Conservation (phyloP, 805 yeast species). For the Candida taoyuanica region DNA sequence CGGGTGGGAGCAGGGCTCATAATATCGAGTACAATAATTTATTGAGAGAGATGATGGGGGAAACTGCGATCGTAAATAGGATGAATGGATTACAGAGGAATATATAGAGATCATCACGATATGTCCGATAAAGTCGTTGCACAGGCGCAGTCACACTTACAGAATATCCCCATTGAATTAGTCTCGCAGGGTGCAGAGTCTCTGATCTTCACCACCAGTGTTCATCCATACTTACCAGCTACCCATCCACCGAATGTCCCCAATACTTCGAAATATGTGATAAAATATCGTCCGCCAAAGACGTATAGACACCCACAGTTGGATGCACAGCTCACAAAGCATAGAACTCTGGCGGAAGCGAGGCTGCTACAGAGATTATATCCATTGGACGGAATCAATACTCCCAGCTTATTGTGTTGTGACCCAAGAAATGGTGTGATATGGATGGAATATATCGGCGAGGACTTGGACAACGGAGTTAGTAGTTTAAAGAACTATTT, state of each 20-base stretch:
- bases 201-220: slow-evolving; percentile 55
- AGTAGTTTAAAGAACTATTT: slow-evolving; percentile 70
- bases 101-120: no score
- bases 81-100: no score
- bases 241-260: slow-evolving; percentile 27
- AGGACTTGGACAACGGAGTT: slow-evolving; percentile 41
- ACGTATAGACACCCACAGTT: slow-evolving; percentile 84
- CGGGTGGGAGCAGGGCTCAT: no score
- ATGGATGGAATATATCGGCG: slow-evolving; percentile 83
- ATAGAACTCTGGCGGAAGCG: slow-evolving; percentile 81
- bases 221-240: slow-evolving; percentile 61
- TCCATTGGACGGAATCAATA: slow-evolving; percentile 45
- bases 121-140: slow-evolving; percentile 55
- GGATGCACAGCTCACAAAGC: slow-evolving; percentile 71
- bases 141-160: slow-evolving; percentile 39
- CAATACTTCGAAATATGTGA: slow-evolving; percentile 42
- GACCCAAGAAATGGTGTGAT: slow-evolving; percentile 76
- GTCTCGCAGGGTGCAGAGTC: slow-evolving; percentile 94
- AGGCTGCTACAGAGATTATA: slow-evolving; percentile 60
- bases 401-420: slow-evolving; percentile 71
- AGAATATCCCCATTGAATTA: slow-evolving; percentile 45
- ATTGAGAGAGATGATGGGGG: no score
- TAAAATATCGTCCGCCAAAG: slow-evolving; percentile 86
- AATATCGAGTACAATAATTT: no score
- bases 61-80: no score